Evolutionary conservation across 495 filamentous ascomycete species (phyloP), one percentile per base, ranked within the genome.

Genomic region (Poronia punctata): DNA sequence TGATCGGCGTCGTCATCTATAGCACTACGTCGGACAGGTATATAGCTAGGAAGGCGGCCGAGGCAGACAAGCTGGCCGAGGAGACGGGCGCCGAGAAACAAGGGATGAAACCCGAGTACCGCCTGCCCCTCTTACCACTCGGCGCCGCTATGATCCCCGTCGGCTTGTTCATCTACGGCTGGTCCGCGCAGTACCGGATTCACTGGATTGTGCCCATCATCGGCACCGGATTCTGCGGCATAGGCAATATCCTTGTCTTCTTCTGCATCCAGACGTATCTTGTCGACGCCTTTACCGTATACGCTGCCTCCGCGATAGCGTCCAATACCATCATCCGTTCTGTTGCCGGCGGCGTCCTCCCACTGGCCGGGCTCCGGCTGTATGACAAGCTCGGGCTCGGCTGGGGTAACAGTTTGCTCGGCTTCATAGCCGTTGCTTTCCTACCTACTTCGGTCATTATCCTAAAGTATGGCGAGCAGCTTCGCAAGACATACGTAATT

Each of bases 151-250:
- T 52, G 20, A 44, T 72, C 12, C 68, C 70, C 0, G 54, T 58
- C 4, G 52, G 63, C 0, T 52, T 72, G 22, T 66, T 67, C 36
- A 61, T 63, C 40, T 58, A 71, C 52, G 70, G 68, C 8, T 61
- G 69, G 69, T 54, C 81, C 3, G 83, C 83, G 40, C 72, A 72
- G 25, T 70, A 74, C 3, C 65, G 57, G 12, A 71, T 88, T 26
- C 83, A 86, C 53, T 81, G 75, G 75, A 70, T 78, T 25, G 68
- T 72, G 5, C 69, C 74, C 6, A 70, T 75, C 38, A 65, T 79
- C 37, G 73, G 53, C 2, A 64, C 62, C 15, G 44, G 54, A 1
- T 46, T 72, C 3, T 59, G 68, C 29, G 66, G 69, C 7, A 53
- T 67, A 16, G 74, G 74, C 0, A 66, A 69, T 36, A 62, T 76